These are phyloP conservation scores for Fusarium illudens DNA, from an alignment of 2,329 filamentous ascomycete species.

Conservation along the genomic window DNA sequence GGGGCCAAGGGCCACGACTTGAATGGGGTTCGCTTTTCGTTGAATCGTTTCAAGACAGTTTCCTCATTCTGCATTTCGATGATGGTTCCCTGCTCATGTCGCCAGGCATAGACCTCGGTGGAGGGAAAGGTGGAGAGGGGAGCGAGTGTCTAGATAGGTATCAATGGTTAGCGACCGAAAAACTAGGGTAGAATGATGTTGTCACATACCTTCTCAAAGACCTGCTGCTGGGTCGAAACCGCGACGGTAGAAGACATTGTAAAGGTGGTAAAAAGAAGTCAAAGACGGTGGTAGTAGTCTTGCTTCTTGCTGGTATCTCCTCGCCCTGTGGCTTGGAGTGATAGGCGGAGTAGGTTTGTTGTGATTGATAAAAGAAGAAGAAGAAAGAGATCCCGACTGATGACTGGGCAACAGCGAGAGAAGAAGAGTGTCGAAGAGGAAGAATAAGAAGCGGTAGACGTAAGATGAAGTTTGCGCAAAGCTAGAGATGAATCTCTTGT, in stretches of 20 bases:
- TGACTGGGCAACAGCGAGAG: neutral
- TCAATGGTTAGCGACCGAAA: slow-evolving; percentile 11
- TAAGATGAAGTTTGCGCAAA: neutral
- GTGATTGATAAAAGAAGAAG: neutral
- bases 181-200: neutral
- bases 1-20: slow-evolving; percentile 45
- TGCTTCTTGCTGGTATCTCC: neutral
- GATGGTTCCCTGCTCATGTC: slow-evolving; percentile 45
- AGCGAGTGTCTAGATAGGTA: neutral
- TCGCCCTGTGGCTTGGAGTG: neutral
- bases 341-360: neutral
- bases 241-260: neutral
- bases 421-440: neutral
- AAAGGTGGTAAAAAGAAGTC: neutral
- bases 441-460: neutral
- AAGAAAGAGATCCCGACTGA: neutral
- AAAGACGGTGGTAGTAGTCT: neutral
- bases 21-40: slow-evolving; percentile 34
- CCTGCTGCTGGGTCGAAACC: neutral
- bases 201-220: neutral
- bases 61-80: slow-evolving; percentile 49
- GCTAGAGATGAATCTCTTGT: neutral
- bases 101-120: slow-evolving; percentile 38
- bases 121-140: slow-evolving; percentile 33
- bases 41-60: slow-evolving; percentile 37